Evolutionary conservation across 257 asterid genomes (phyloP), one percentile per base, ranked within the genome.

Genomic region (Solanum neorickii): DNA sequence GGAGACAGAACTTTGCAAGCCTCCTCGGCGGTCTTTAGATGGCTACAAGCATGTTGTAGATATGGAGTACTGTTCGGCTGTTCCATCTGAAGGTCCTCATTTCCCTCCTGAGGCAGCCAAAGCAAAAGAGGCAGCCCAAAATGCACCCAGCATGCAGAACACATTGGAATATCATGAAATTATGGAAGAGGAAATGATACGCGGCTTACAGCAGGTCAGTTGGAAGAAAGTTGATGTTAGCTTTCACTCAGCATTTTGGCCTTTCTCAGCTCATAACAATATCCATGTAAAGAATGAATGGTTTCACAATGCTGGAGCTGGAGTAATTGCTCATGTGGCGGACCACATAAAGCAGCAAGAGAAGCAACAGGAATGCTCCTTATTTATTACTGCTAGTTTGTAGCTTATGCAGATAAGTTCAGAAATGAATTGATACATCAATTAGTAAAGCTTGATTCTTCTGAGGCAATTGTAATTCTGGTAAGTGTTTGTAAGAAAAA

Each of bases 191-290:
- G 97, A 95, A 87, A 97, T 97, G 97, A 90, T 93, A 88, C 88
- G 89, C 5, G 98, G 99, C 44, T 90, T 97, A 83, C 99, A 97
- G 90, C 92, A 92, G 87, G 29, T 95, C 56, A 98, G 96, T 69
- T 95, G 99, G 99, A 89, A 72, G 82, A 97, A 97, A 88, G 94
- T 97, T 20, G 99, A 97, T 83, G 96, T 97, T 78, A 95, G 95
- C 91, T 95, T 97, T 86, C 98, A 95, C 90, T 93, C 98, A 0
- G 91, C 98, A 20, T 80, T 89, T 49, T 95, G 96, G 97, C 97
- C 98, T 13, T 97, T 95, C 92, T 94, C 95, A 56, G 99, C 99
- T 27, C 99, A 95, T 83, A 91, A 94, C 91, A 94, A 93, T 86
- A 97, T 95, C 59, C 96, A 97, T 89, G 99, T 95, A 93, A 97